A percentile compares a stretch with the other conserved stretches of the same genome.
Conservation (phyloP, 352 stramenopile species). For the Phytophthora macrochlamydospora region DNA sequence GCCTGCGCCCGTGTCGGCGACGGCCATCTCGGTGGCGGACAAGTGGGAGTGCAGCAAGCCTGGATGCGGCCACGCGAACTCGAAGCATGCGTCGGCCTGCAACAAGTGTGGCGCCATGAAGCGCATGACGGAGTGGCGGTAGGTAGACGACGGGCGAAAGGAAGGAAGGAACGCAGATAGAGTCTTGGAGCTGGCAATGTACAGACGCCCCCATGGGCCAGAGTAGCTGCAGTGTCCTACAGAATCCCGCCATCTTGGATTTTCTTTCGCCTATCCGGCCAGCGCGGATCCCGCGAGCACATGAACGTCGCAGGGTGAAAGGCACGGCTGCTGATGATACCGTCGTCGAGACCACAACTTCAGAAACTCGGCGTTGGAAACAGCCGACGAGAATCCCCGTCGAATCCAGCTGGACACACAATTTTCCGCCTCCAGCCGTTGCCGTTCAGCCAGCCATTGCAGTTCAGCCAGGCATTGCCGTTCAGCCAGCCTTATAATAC, state of each 20-base stretch:
- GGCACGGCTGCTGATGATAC: background rate
- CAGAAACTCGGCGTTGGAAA: conserved; percentile 7
- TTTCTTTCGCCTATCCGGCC: conserved; percentile 1
- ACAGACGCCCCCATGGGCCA: background rate
- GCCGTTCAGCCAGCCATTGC: background rate
- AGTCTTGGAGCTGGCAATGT: background rate
- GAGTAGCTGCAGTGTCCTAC: background rate
- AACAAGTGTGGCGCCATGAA: conserved; percentile 84
- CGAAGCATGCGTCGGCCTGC: conserved; percentile 60
- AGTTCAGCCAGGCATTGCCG: background rate
- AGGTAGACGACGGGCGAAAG: conserved; percentile 1
- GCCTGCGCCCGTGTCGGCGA: conserved; percentile 28
- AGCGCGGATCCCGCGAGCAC: background rate
- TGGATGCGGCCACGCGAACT: conserved; percentile 72
- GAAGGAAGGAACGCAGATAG: background rate
- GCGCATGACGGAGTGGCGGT: conserved; percentile 78
- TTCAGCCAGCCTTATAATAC: background rate
- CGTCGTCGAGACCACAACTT: conserved; percentile 1
- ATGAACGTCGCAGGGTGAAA: background rate
- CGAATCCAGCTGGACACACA: conserved; percentile 20
- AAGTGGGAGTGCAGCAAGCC: conserved; percentile 77
- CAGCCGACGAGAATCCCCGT: conserved; percentile 17
- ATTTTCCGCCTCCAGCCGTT: background rate
- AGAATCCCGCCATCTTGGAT: background rate
- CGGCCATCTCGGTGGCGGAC: conserved; percentile 35